Base-by-base conservation (phyloP, 345 rosid genomes). In the Populus euphratica region DNA sequence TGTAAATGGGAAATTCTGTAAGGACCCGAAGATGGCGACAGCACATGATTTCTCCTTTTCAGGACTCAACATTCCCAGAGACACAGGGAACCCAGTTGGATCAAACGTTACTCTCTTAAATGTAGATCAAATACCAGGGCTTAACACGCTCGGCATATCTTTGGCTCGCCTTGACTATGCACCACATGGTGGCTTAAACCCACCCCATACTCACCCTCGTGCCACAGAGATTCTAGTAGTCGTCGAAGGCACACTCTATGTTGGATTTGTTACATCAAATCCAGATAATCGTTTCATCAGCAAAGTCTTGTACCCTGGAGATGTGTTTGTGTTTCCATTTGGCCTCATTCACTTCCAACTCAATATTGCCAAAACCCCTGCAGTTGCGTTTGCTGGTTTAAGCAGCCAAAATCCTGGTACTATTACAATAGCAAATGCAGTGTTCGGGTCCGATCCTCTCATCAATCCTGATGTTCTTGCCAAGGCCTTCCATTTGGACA, bases 1-100 rank as follows among this genome's bases (percentile, higher is more conserved):
- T 68, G 78, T 76, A 13, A 76, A 68, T 38, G 78, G 73, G 29
- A 76, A 76, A n/a, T 52, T 76, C 73, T 76, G 78, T 27, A 76
- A 52, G 72, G 5, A 68, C 23, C 73, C 72, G 9, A 68, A 31
- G 35, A 7, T 47, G 2, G 68, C 49, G 6, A 39, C 14, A 16
- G 39, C 78, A 11, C 23, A 76, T 18, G 78, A 76, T 54, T 76
- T 76, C 67, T 76, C 14, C 66, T 76, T 68, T 23, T 35, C 50
- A 2, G 73, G 78, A 6, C 67, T 68, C 36, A 68, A 76, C 27
- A 14, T 52, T n/a, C 78, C 73, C 23, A 23, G 38, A 36, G 8
- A 27, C 65, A 76, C 73, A 17, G 25, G 0, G 2, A 69, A 69
- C 35, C 16, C 2, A 35, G 67, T 76, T 25, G 79, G 79, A 52